Base-by-base conservation (phyloP, 1,284 basidiomycete species). In the Anthracocystis walkeri region DNA sequence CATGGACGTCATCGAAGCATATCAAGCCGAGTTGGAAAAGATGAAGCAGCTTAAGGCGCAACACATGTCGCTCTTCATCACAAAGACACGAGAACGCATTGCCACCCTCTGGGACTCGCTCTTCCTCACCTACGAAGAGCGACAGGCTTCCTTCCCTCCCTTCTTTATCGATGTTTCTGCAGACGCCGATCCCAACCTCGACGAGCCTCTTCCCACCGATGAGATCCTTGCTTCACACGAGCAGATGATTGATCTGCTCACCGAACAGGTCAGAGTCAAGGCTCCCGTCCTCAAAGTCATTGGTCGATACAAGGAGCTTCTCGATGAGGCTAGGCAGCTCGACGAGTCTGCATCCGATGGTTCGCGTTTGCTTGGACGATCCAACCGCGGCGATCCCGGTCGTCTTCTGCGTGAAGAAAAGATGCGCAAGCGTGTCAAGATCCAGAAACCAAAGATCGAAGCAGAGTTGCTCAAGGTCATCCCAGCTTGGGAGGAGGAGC, bases 381-480 rank as follows among this genome's bases (percentile, higher is more conserved):
- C 92, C n/a, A 87, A 90, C 23, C 88, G 93, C 61, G 82, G 87
- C 61, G 77, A 86, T 61, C 81, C 86, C 1, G 85, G 86, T 10
- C 74, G 85, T 23, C 86, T 99, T 51, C 87, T 99, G 51, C 89
- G 93, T 51, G 96, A 99, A 86, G 96, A 98, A 87, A 97, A 97
- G 89, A 94, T 97, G 91, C 89, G 96, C 58, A 99, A 97, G 86
- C 88, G 95, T 12, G 94, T 99, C n/a, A 89, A 89, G 72, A 92
- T 93, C 83, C 92, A 97, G 86, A 98, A 97, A 85, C 96, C 96
- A 25, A 90, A 92, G 83, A 95, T 84, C 50, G 95, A 97, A 86
- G 90, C 91, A 75, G 94, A 98, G 68, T 88, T 99, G 7, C 86
- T 97, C 11, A 86, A 88, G 0, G 88, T 90, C 0, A 90, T 99